Conservation (phyloP, 345 rosid species). For the Hevea brasiliensis region DNA sequence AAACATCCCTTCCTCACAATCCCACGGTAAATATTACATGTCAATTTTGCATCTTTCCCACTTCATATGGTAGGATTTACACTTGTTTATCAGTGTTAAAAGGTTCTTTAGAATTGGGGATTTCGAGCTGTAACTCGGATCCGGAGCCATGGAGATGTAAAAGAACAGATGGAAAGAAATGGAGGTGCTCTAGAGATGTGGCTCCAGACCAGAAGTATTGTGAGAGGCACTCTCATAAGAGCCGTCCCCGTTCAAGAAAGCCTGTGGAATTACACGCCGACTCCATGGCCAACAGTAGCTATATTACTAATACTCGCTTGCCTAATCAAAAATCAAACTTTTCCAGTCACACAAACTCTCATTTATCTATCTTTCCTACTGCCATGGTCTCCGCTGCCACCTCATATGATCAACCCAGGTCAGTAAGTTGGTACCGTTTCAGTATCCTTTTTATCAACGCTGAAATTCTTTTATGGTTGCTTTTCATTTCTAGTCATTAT, state of each 20-base stretch:
- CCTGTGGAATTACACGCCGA: constrained; percentile 63
- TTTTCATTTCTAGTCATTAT: too few species aligned
- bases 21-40: constrained; percentile 14
- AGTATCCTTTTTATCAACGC: neutral
- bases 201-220: constrained; percentile 72
- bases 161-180: constrained; percentile 78
- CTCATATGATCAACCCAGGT: constrained; percentile 60
- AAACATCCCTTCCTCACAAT: constrained; percentile 32
- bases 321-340: constrained; percentile 29
- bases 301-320: too few species aligned
- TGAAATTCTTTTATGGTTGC: too few species aligned
- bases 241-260: constrained; percentile 92
- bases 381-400: constrained; percentile 30
- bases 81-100: constrained; percentile 4
- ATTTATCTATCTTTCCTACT: constrained; percentile 24
- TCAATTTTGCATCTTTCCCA: neutral
- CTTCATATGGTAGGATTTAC: too few species aligned
- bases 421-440: constrained; percentile 5
- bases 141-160: constrained; percentile 77
- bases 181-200: constrained; percentile 77
- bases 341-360: constrained; percentile 29
- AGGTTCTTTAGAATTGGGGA: constrained; percentile 23
- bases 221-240: constrained; percentile 70
- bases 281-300: constrained; percentile 17
- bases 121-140: constrained; percentile 28